Conservation (phyloP, 2,329 filamentous ascomycete genomes). For the Balansia obtecta region DNA sequence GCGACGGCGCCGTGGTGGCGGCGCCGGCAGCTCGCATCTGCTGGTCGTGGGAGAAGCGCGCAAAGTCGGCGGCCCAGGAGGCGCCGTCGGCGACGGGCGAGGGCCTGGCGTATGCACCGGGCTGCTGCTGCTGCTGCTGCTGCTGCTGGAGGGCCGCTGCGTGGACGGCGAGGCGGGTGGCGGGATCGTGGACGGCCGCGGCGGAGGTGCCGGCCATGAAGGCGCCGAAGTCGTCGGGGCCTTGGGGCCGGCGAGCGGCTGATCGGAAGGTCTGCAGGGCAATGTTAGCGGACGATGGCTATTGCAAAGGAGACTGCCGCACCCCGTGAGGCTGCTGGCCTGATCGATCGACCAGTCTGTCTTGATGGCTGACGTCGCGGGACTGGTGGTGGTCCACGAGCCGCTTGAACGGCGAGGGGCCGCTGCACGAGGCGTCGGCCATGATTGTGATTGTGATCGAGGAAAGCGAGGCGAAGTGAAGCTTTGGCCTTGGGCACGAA, state of each 20-base stretch:
- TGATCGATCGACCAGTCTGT: slow-evolving; percentile 21
- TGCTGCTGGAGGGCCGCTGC: slow-evolving; percentile 16
- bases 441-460: slow-evolving; percentile 13
- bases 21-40: slow-evolving; percentile 12
- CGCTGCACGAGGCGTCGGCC: slow-evolving; percentile 30
- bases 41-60: slow-evolving; percentile 17
- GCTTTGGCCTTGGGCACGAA: no score
- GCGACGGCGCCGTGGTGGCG: slow-evolving; percentile 3
- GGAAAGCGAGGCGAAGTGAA: not conserved
- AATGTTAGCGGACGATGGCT: no score
- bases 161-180: slow-evolving; percentile 22
- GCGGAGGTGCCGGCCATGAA: slow-evolving; percentile 21
- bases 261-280: no score
- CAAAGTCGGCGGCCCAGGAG: slow-evolving; percentile 27
- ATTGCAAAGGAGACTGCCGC: no score
- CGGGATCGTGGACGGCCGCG: slow-evolving; percentile 18
- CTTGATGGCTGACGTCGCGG: slow-evolving; percentile 28
- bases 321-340: slow-evolving; percentile 18
- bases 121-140: slow-evolving; percentile 6
- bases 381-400: slow-evolving; percentile 29
- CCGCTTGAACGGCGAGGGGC: slow-evolving; percentile 29
- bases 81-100: slow-evolving; percentile 13
- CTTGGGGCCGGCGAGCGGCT: slow-evolving; percentile 15
- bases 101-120: slow-evolving; percentile 9
- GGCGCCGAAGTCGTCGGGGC: slow-evolving; percentile 20